Evolutionary conservation across 2,329 filamentous ascomycete genomes (phyloP).

Genomic region (Chalaropsis ovoidea): DNA sequence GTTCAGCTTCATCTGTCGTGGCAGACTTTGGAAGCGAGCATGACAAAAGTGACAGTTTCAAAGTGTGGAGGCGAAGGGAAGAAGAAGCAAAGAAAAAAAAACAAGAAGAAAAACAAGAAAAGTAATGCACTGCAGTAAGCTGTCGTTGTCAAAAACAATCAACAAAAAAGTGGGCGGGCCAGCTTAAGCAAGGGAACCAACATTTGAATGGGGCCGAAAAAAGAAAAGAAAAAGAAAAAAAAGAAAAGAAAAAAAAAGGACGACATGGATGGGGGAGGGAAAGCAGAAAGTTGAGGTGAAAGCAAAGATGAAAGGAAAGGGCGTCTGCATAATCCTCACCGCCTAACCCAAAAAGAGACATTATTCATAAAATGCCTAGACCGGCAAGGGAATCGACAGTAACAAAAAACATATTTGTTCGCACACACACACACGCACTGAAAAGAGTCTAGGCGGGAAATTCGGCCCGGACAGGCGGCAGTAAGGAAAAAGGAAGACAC

Average conservation of each 20-base stretch:
- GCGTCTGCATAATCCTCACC: no score
- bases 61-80: background rate
- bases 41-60: no score
- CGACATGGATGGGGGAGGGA: no score
- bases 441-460: constrained; percentile 6
- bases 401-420: background rate
- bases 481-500: background rate
- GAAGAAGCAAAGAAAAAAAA: background rate
- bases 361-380: no score
- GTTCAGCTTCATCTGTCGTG: background rate
- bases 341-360: no score
- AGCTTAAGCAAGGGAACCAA: background rate
- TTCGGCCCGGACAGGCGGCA: background rate
- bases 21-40: background rate
- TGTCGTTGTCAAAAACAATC: no score
- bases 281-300: background rate
- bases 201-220: background rate
- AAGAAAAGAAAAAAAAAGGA: background rate
- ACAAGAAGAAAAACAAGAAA: background rate
- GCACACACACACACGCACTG: background rate
- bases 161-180: background rate
- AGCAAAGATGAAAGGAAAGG: background rate
- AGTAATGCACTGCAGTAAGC: background rate
- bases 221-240: background rate
- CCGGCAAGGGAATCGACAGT: no score